phyloP scores from a whole-genome alignment of 83 land plant species.

The Isoetes engelmannii region DNA sequence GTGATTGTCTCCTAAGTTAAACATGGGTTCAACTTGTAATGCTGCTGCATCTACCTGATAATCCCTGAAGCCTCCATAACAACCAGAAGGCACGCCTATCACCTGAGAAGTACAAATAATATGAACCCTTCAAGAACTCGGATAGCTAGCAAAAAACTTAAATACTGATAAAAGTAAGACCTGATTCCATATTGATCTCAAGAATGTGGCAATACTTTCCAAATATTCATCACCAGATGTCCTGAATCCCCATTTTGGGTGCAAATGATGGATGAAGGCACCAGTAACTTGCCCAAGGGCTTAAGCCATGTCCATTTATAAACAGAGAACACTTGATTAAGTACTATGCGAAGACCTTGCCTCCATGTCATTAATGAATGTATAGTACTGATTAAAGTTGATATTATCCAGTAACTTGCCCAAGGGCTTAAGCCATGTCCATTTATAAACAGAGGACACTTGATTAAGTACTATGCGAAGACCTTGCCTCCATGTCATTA shows the following conservation, averaged over 20 bases:
- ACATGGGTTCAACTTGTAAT: slow-evolving; percentile 47
- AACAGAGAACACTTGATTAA: slow-evolving; percentile 41
- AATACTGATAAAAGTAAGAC: slow-evolving; percentile 23
- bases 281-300: slow-evolving; percentile 47
- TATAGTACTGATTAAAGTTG: slow-evolving; percentile 88
- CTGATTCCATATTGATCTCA: slow-evolving; percentile 72
- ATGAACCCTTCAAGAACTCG: neutral
- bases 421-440: too few species aligned
- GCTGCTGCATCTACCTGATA: slow-evolving; percentile 93
- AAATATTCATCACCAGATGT: slow-evolving; percentile 54
- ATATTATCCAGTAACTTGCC: too few species aligned
- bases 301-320: slow-evolving; percentile 48
- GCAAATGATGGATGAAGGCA: slow-evolving; percentile 38
- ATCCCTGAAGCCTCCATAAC: slow-evolving; percentile 95
- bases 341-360: slow-evolving; percentile 55
- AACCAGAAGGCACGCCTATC: slow-evolving; percentile 80
- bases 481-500: too few species aligned
- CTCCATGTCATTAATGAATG: slow-evolving; percentile 69
- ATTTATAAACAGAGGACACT: too few species aligned
- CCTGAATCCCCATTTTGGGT: slow-evolving; percentile 65
- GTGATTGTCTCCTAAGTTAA: slow-evolving; percentile 30
- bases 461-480: too few species aligned
- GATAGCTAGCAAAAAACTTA: neutral
- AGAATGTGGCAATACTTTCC: slow-evolving; percentile 75
- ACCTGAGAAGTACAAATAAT: slow-evolving; percentile 39